Conservation (phyloP, 73 alveolate species). For the Paraurostyla sp. region DNA sequence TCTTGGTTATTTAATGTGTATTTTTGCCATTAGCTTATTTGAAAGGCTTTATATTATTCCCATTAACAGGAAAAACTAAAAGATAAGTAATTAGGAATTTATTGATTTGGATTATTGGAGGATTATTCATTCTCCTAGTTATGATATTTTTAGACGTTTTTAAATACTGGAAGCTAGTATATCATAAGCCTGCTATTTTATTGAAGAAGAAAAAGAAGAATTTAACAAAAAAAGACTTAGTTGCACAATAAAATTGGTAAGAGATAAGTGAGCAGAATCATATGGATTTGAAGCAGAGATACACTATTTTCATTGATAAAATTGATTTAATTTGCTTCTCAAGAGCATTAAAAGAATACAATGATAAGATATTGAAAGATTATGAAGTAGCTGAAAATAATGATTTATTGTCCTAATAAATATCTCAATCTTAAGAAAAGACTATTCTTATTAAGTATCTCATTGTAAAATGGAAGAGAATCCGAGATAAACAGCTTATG, state of each 20-base stretch:
- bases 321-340: background rate
- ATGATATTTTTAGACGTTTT: background rate
- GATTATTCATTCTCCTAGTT: background rate
- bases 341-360: background rate
- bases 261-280: background rate
- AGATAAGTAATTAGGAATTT: background rate
- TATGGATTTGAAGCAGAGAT: slow-evolving; percentile 19
- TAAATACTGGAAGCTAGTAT: background rate
- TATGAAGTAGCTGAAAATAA: background rate
- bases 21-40: slow-evolving; percentile 1
- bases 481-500: background rate
- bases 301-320: background rate
- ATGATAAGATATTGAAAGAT: background rate
- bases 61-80: background rate
- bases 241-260: background rate
- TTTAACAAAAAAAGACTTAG: background rate
- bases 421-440: background rate
- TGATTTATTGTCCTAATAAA: no score
- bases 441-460: background rate
- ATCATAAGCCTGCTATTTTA: background rate
- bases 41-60: background rate
- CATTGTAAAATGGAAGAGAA: background rate
- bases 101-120: background rate
- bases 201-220: background rate
- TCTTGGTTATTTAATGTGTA: background rate